Percentiles rank a stretch among this genome's conserved stretches.
These are phyloP conservation scores for Citrus sp. DNA, from an alignment of 345 rosid species.

Conservation along the genomic window DNA sequence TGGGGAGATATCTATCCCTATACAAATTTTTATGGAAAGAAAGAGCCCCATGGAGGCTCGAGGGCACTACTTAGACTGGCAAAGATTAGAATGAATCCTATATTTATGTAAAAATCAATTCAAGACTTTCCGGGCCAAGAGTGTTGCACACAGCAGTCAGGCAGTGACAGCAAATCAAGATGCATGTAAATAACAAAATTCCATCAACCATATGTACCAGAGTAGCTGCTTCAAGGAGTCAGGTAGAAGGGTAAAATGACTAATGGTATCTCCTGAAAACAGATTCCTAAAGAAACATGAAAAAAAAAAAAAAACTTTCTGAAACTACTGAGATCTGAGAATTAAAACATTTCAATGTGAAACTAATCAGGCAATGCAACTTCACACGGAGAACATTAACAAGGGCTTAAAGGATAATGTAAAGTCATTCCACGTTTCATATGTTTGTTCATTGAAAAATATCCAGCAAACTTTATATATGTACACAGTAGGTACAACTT, in stretches of 20 bases:
- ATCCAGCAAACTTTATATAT: constrained; percentile 24
- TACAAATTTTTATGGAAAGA: too few relatives aligned
- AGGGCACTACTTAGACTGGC: too few relatives aligned
- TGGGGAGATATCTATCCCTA: too few relatives aligned
- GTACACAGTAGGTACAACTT: constrained; percentile 20
- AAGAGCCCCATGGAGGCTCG: too few relatives aligned
- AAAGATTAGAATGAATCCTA: not conserved
- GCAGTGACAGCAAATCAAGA: not conserved
- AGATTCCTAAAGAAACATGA: not conserved
- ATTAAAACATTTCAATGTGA: not conserved
- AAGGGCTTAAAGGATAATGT: not conserved
- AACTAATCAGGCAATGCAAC: not conserved
- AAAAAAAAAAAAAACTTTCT: not conserved
- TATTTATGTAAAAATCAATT: not conserved
- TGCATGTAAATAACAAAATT: not conserved
- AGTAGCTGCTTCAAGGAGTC: not conserved
- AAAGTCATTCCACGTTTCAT: not conserved
- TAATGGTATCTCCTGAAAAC: not conserved
- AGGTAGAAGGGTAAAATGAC: too few relatives aligned
- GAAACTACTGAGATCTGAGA: not conserved
- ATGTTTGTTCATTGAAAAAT: not conserved
- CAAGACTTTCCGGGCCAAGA: not conserved
- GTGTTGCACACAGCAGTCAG: too few relatives aligned
- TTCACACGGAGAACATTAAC: not conserved
- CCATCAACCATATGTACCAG: not conserved